These are phyloP conservation scores for Naumovozyma baii DNA, from an alignment of 805 yeast species.

Conservation along the genomic window DNA sequence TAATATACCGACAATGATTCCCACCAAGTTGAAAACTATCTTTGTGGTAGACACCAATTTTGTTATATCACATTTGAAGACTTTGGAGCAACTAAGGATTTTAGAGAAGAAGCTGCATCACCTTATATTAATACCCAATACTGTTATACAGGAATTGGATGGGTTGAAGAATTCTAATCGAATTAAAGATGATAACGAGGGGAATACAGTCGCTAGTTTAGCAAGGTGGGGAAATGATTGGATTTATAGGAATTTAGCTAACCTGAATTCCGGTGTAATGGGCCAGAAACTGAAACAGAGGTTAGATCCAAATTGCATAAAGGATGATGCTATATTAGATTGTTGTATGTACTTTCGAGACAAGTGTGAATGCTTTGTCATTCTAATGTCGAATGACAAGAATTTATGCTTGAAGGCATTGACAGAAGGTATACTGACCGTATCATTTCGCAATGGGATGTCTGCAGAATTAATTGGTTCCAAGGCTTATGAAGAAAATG, in stretches of 20 bases:
- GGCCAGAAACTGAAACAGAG: constrained; percentile 58
- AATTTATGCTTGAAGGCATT: constrained; percentile 75
- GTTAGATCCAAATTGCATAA: constrained; percentile 35
- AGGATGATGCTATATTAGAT: constrained; percentile 81
- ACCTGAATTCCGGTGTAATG: constrained; percentile 38
- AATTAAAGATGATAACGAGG: constrained; percentile 1
- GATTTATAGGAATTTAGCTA: constrained; percentile 56
- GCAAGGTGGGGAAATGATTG: constrained; percentile 74
- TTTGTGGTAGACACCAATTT: constrained; percentile 81
- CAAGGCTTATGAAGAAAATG: constrained; percentile 32
- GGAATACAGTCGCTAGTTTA: constrained; percentile 38
- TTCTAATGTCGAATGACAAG: constrained; percentile 71
- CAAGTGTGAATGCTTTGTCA: constrained; percentile 35
- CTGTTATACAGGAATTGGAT: constrained; percentile 72
- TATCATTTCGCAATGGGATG: constrained; percentile 39
- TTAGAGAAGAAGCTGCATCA: constrained; percentile 37
- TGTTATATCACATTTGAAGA: constrained; percentile 53
- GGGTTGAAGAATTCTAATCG: constrained; percentile 50
- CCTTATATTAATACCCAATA: constrained; percentile 54
- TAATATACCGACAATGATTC: background rate
- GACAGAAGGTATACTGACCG: constrained; percentile 54
- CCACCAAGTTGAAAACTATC: constrained; percentile 21
- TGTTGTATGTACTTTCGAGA: constrained; percentile 61
- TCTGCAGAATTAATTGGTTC: constrained; percentile 39
- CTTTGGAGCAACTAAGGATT: constrained; percentile 44